Conservation (phyloP, 257 asterid species). For the Petunia secreta region DNA sequence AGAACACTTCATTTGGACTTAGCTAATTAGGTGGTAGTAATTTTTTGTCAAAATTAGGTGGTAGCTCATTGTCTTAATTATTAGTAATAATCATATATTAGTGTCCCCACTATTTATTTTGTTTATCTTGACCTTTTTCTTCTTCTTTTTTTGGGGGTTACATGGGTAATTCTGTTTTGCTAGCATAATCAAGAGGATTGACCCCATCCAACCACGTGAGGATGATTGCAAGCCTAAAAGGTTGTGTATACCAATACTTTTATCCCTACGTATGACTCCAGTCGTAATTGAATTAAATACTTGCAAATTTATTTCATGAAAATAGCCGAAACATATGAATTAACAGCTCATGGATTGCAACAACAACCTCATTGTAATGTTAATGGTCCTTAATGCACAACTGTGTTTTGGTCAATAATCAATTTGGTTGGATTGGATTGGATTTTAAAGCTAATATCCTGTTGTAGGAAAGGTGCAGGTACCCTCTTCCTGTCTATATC, state of each 20-base stretch:
- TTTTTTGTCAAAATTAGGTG: slow-evolving; percentile 16
- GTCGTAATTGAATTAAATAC: neutral
- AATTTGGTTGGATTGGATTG: slow-evolving; percentile 11
- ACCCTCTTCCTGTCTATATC: neutral
- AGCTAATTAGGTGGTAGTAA: neutral
- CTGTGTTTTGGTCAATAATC: neutral
- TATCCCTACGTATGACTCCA: neutral
- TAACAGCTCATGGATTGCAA: neutral
- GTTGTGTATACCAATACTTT: neutral
- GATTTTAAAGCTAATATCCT: neutral
- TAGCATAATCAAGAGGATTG: slow-evolving; percentile 22
- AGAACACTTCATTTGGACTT: slow-evolving; percentile 14
- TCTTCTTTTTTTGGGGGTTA: neutral
- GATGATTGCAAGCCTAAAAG: slow-evolving; percentile 8
- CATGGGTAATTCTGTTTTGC: neutral
- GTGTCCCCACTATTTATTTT: slow-evolving; percentile 1
- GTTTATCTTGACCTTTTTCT: neutral
- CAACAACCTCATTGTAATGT: neutral
- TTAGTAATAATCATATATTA: slow-evolving; percentile 8
- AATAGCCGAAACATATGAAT: neutral
- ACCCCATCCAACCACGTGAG: slow-evolving; percentile 18
- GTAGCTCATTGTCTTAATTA: slow-evolving; percentile 16
- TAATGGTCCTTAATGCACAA: neutral
- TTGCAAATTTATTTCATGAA: neutral
- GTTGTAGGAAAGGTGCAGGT: neutral